Conservation (phyloP, 805 yeast species). For the Saccharomycopsis fermentans region DNA sequence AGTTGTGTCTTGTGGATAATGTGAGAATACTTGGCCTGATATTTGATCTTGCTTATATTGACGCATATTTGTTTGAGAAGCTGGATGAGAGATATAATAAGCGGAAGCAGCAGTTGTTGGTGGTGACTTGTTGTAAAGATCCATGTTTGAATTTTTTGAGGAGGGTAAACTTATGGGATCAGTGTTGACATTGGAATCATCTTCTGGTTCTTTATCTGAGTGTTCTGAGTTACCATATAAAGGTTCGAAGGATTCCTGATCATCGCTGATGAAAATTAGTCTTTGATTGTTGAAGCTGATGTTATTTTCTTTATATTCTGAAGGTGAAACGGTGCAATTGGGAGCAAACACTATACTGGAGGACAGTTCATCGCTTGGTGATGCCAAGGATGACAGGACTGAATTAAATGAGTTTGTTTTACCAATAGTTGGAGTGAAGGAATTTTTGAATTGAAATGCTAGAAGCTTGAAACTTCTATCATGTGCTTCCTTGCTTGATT, state of each 20-base stretch:
- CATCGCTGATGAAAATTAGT: conserved; percentile 13
- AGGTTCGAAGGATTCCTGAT: conserved; percentile 14
- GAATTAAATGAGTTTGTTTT: not conserved
- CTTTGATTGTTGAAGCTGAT: conserved; percentile 3
- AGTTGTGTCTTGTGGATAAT: not conserved
- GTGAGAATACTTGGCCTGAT: not conserved
- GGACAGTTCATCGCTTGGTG: not conserved
- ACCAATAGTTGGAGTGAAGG: not conserved
- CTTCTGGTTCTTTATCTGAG: not conserved
- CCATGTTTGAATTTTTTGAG: not conserved
- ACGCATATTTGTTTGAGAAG: not conserved
- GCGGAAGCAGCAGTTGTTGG: not conserved
- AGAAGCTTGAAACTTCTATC: conserved; percentile 11
- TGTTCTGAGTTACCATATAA: conserved; percentile 8
- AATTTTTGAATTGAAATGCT: conserved; percentile 1
- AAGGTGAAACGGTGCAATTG: conserved; percentile 7
- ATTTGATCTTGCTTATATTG: not conserved
- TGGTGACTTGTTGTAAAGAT: not conserved
- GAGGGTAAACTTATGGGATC: not conserved
- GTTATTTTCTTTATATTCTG: conserved; percentile 8
- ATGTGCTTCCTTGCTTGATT: conserved; percentile 9
- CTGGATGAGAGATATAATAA: not conserved
- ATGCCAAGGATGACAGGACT: not conserved
- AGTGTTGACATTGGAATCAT: not conserved
- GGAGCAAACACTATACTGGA: conserved; percentile 8